Conservation (phyloP, 192 early-diverging fungal genomes). For the Spizellomyces sp. region DNA sequence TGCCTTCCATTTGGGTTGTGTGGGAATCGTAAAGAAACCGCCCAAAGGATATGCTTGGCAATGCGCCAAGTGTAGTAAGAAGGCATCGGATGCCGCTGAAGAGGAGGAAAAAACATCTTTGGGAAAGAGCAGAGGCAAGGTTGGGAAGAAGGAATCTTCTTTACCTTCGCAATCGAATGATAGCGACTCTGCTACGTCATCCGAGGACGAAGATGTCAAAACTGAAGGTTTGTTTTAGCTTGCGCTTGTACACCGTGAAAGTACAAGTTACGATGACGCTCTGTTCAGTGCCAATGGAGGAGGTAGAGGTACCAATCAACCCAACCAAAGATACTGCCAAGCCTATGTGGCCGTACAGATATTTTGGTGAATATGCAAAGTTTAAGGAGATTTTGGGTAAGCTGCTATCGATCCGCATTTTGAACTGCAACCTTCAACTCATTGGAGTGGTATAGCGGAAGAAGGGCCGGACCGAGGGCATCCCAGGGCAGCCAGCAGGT, state of each 20-base stretch:
- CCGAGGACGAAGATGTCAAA: no score
- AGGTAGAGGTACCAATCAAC: background rate
- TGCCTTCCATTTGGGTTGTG: constrained; percentile 80
- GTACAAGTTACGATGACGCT: no score
- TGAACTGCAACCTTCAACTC: background rate
- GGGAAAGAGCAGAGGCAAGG: background rate
- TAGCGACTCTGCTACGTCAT: no score
- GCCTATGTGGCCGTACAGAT: constrained; percentile 85
- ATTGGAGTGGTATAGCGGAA: constrained; percentile 4
- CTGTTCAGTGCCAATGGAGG: background rate
- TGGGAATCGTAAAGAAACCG: constrained; percentile 72
- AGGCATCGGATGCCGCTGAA: constrained; percentile 31
- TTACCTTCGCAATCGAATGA: no score
- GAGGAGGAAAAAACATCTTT: constrained; percentile 35
- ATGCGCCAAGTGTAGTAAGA: constrained; percentile 69
- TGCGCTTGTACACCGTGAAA: no score
- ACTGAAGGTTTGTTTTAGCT: no score
- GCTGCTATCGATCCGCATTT: background rate
- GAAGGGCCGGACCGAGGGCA: constrained; percentile 63
- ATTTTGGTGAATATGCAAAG: constrained; percentile 82
- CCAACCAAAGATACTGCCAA: constrained; percentile 38
- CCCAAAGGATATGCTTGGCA: constrained; percentile 88
- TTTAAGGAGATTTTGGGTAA: constrained; percentile 36
- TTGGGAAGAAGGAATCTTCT: no score
- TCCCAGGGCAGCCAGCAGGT: constrained; percentile 75